Evolutionary conservation across 495 filamentous ascomycete genomes (phyloP), one percentile per base, ranked within the genome.

Genomic region (Neurospora terricola): DNA sequence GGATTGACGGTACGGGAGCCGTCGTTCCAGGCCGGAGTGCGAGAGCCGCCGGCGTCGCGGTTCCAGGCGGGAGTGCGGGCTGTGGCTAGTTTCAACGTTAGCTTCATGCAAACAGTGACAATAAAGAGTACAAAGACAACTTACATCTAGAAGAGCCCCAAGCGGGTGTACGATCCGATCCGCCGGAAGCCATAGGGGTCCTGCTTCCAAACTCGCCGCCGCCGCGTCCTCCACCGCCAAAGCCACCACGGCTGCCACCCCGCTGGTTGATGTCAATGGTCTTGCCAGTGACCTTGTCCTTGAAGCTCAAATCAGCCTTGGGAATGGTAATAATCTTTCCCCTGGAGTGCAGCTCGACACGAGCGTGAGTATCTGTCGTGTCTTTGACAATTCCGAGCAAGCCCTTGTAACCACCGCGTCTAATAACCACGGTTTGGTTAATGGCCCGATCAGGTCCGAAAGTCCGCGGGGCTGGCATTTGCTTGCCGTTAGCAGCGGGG

Each of bases 321-420:
- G 88, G 86, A 38, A 98, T 88, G 18, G 90, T 91, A 70, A 98
- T 90, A 8, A 90, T 88, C 85, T 97, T 98, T 82, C 88, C 91
- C 82, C 94, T 96, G 30, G 93, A 92, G 81, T 98, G 94, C 36
- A 99, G 85, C 81, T 98, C 96, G 42, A 99, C 91, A 27, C 94
- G 90, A 38, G 92, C 95, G 74, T 91, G 89, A 1, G 86, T 87
- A 73, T 96, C 94, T 0, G 92, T 94, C 0, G 96, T 89, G 78
- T 98, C 94, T 77, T 96, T 97, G 75, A 99, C 93, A 72, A 97
- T 97, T 75, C 96, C 96, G 69, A 99, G 86, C 16, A 97, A 84
- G 70, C 95, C 96, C 83, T 99, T 99, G 82, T 94, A 92, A 1
- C 90, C 89, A 11, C 96, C 96, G 77, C 88, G 91, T 68, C 90